Base-by-base conservation (phyloP, 148 eudicot genomes). In the Nepenthes mirabilis region DNA sequence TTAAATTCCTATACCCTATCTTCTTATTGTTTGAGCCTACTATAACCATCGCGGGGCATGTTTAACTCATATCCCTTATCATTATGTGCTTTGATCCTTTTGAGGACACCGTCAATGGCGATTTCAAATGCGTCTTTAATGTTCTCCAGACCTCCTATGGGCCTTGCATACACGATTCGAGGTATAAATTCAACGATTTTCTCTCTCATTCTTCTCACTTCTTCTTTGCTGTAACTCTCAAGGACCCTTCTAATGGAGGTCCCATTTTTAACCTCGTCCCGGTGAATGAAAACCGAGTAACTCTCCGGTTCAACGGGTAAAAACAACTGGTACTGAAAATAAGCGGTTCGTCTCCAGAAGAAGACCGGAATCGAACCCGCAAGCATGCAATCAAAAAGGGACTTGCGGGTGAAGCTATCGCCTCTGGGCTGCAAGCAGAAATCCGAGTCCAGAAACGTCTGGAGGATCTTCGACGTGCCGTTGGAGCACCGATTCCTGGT, bases 371-470 rank as follows among this genome's bases (percentile, higher is more conserved):
- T 52, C 6, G 80, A 75, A 47, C 84, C 88, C 14, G 88, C 80
- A 43, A 80, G 14, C 78, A 83, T 70, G 37, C 84, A 83, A 11
- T 83, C 80, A 34, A 80, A 77, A 14, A 79, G 65, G 3, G 79
- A 66, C 61, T 77, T 64, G 33, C 85, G 35, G 2, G 88, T 80
- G 37, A 47, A 78, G 43, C 82, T 79, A 32, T 83, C 88, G 32
- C 88, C 82, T 35, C 75, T 73, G 0, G 88, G 88, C 66, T 83
- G 85, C 59, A 83, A 48, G 57, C 88, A 83, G 48, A 83, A 83
- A 2, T 78, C 64, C 2, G 85, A 75, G 2, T 43, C 72, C 49
- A 80, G 12, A 14, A 77, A 56, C 10, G 82, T 62, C 2, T 65
- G 35, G 43, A 77, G 65, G 2, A 71, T 63, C 53, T 47, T 77